Base-by-base conservation (phyloP, 768 basidiomycete genomes). In the Boletus subcaerulescens region DNA sequence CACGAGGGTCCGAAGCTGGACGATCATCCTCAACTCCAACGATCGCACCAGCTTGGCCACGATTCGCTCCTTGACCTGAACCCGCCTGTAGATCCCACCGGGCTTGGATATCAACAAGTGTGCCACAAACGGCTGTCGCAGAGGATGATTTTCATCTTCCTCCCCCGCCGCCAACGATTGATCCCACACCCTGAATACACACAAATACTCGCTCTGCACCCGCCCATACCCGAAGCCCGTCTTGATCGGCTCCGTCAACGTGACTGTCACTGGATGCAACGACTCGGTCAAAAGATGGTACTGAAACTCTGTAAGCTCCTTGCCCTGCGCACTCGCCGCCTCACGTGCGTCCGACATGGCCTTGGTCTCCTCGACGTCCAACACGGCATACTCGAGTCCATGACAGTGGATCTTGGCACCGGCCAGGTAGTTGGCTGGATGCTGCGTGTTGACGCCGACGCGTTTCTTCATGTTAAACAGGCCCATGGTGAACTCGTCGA, bases 161-260 rank as follows among this genome's bases (percentile, higher is more conserved):
- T 29, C 29, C 29, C 29, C 29, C 8, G 29, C 7, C 29, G 29
- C 29, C 29, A 64, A 33, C 9, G 62, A 64, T 7, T 53, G 56
- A 5, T 64, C 63, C 63, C 63, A 64, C n/a, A 58, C 51, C 41
- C 63, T 55, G 46, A 64, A 58, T 31, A 64, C 24, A 20, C 59
- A 64, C 49, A 64, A 0, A 36, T 58, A 64, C 50, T 39, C 48
- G 52, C 52, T 56, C 44, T 52, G 33, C 4, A 64, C 1, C n/a
- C 60, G 59, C 32, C 63, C 62, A 1, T 38, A 26, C 26, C 62
- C 62, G 36, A 52, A 56, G 7, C 63, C 63, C 18, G 56, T 61
- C n/a, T 52, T 32, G 56, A 64, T 59, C 18, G 57, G 62, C 45
- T 64, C 63, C 13, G 45, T 45, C 32, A 64, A 17, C n/a, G 63